Base-by-base conservation (phyloP, 305 asterid genomes). In the Euphrasia arctica region DNA sequence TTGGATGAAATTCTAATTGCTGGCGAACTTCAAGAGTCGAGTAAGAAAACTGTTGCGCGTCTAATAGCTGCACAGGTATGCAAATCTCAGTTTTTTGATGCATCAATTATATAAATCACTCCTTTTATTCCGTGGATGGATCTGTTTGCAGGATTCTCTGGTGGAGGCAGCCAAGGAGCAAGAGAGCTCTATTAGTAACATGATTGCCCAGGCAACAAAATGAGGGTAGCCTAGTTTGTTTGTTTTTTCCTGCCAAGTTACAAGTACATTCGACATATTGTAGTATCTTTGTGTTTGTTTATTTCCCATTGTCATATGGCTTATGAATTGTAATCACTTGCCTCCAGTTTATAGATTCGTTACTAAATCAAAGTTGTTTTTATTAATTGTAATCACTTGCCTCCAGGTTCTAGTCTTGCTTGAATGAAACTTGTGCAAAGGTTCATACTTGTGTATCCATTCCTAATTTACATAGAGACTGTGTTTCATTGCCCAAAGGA, bases 81-180 rank as follows among this genome's bases (percentile, higher is more conserved):
- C 15, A 18, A 50, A 58, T 74, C 54, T 3, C 47, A 43, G 29
- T 63, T 31, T 61, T 36, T 22, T 43, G 11, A 55, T 71, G 66
- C 70, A 28, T 78, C 59, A 39, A 47, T 27, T 28, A 13, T 50
- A 13, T 18, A 28, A 6, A 63, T 7, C 6, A 3, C 5, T 2
- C 8, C 0, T 18, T 54, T 11, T 25, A 0, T 22, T 9, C 32
- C 4, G 15, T 64, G 58, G 64, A 41, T 57, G 58, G n/a, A 15
- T 47, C 65, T 56, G 51, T 70, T 55, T 78, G 74, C 74, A 93
- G 99, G 99, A 93, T 81, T 88, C 99, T 62, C 80, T 93, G 80
- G 99, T 90, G 63, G 99, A 93, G 82, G 89, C 86, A 48, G 97
- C 99, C 54, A 93, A 93, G 82, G 99, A 93, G 81, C 90, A 93